Percentiles rank a stretch among this genome's conserved stretches.
phyloP scores from a whole-genome alignment of 75 land plant genomes.

The Selaginella moellendorffii region DNA sequence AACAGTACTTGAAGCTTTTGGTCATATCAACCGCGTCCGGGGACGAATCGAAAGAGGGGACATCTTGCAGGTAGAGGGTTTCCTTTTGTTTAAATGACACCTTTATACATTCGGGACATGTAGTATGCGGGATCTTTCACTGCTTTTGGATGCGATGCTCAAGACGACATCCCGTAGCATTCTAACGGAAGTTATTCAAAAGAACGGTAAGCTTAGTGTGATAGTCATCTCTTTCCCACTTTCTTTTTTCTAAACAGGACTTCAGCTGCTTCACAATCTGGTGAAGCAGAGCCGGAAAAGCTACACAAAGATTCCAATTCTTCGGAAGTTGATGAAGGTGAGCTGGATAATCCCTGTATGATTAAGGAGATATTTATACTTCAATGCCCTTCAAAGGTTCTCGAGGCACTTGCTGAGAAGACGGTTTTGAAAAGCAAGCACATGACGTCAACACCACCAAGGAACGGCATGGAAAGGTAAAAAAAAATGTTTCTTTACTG shows the following conservation, averaged over 20 bases:
- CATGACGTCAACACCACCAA: slow-evolving; percentile 40
- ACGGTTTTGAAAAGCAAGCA: slow-evolving; percentile 43
- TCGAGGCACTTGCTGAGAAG: slow-evolving; percentile 45
- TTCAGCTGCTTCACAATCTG: slow-evolving; percentile 58
- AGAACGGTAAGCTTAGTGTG: slow-evolving; percentile 43
- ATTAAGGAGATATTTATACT: background rate
- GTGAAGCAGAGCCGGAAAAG: slow-evolving; percentile 57
- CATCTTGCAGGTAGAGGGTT: slow-evolving; percentile 45
- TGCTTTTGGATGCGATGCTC: slow-evolving; percentile 80
- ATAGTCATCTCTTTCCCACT: background rate
- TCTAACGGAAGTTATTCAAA: slow-evolving; percentile 59
- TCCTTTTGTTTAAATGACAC: background rate
- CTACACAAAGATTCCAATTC: slow-evolving; percentile 50
- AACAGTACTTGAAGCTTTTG: slow-evolving; percentile 79
- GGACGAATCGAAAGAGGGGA: slow-evolving; percentile 34
- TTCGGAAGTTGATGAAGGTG: slow-evolving; percentile 70
- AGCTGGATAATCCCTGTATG: background rate
- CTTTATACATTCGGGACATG: background rate
- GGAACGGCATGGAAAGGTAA: slow-evolving; percentile 52
- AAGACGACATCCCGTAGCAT: slow-evolving; percentile 60
- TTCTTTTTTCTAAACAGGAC: slow-evolving; percentile 27
- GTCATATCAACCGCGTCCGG: slow-evolving; percentile 69
- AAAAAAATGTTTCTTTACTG: background rate
- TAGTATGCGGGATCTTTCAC: slow-evolving; percentile 73
- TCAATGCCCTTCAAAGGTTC: slow-evolving; percentile 32